These are phyloP conservation scores for Macroventuria anomochaeta DNA, from an alignment of 2,329 filamentous ascomycete species.

Conservation along the genomic window DNA sequence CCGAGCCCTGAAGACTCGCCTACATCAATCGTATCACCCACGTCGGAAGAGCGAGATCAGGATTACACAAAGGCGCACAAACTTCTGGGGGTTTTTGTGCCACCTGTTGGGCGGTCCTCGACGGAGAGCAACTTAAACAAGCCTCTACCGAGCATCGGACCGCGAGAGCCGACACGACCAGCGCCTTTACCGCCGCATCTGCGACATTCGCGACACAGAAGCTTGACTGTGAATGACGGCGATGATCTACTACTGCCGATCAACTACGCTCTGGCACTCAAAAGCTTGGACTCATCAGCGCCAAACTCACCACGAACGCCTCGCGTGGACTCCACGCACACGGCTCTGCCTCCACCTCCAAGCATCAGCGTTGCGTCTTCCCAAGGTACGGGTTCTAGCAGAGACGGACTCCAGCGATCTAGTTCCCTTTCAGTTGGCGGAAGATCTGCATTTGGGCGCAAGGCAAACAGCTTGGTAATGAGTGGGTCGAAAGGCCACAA, in stretches of 20 bases:
- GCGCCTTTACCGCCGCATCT: conserved; percentile 8
- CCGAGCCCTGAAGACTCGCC: conserved; percentile 39
- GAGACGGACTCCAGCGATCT: conserved; percentile 30
- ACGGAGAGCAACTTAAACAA: conserved; percentile 22
- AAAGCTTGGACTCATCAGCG: conserved; percentile 37
- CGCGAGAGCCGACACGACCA: conserved; percentile 9
- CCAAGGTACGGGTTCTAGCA: conserved; percentile 29
- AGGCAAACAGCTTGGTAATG: conserved; percentile 31
- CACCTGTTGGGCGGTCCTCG: conserved; percentile 21
- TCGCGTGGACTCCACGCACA: conserved; percentile 15
- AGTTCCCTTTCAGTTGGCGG: conserved; percentile 42
- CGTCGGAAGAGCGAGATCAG: conserved; percentile 36
- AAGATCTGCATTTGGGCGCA: conserved; percentile 38
- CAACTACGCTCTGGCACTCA: conserved; percentile 49
- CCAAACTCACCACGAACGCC: conserved; percentile 20
- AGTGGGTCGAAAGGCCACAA: conserved; percentile 31
- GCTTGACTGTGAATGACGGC: conserved; percentile 44
- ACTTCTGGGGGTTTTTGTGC: conserved; percentile 46
- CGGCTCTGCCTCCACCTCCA: conserved; percentile 22
- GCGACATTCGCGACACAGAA: conserved; percentile 38
- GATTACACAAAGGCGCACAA: conserved; percentile 51
- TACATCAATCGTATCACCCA: conserved; percentile 43
- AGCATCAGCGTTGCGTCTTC: conserved; percentile 33
- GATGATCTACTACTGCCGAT: conserved; percentile 47
- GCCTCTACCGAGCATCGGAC: conserved; percentile 17